Percentiles rank a stretch among this genome's conserved stretches.
These are phyloP conservation scores for Cucurbita moschata DNA, from an alignment of 306 rosid species.

Conservation along the genomic window DNA sequence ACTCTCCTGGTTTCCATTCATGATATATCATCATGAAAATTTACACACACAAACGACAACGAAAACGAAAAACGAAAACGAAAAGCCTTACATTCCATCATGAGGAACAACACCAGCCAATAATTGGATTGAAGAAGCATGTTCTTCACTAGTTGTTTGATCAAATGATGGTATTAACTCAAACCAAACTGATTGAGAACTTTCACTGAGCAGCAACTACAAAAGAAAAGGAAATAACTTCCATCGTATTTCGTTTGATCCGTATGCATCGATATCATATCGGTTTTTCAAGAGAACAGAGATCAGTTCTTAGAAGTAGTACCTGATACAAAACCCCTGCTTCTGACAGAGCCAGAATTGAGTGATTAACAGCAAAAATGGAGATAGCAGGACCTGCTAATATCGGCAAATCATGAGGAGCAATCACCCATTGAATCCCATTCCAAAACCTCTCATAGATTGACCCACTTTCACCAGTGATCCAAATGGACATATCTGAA, in stretches of 20 bases:
- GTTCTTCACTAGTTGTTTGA: slow-evolving; percentile 29
- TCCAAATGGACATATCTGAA: slow-evolving; percentile 68
- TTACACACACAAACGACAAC: neutral
- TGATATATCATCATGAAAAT: neutral
- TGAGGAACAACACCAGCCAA: slow-evolving; percentile 53
- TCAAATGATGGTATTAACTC: slow-evolving; percentile 27
- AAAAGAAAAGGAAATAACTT: neutral
- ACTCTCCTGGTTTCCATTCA: slow-evolving; percentile 31
- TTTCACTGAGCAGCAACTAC: slow-evolving; percentile 67
- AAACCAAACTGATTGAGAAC: slow-evolving; percentile 59
- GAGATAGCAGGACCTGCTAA: slow-evolving; percentile 42
- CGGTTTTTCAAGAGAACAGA: neutral
- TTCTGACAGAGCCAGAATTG: slow-evolving; percentile 70
- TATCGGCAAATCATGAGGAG: slow-evolving; percentile 75
- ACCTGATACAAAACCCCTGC: slow-evolving; percentile 70
- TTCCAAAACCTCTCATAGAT: slow-evolving; percentile 96
- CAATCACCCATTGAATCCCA: slow-evolving; percentile 83
- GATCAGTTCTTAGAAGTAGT: neutral
- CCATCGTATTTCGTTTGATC: neutral
- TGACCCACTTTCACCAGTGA: slow-evolving; percentile 78
- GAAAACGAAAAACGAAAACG: neutral
- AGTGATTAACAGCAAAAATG: slow-evolving; percentile 52
- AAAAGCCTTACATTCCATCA: slow-evolving; percentile 53
- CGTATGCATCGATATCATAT: neutral
- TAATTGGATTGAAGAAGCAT: slow-evolving; percentile 21